These are phyloP conservation scores for Serpula lacrymans DNA, from an alignment of 768 basidiomycete genomes.

Conservation along the genomic window DNA sequence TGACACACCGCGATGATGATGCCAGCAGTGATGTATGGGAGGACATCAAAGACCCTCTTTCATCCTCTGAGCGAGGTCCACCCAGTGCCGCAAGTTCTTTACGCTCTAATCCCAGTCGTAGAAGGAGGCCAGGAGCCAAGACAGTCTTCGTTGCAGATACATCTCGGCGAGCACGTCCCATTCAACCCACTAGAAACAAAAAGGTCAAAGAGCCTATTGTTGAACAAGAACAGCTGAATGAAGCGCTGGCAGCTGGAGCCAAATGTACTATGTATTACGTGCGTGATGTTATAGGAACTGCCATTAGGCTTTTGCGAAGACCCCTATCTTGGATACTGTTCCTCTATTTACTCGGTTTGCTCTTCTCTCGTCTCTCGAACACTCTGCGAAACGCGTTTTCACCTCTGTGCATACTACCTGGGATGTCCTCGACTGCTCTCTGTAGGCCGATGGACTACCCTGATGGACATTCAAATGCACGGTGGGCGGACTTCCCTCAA, in stretches of 20 bases:
- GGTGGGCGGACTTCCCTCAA: conserved; percentile 58
- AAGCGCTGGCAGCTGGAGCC: conserved; percentile 17
- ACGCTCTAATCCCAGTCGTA: conserved; percentile 21
- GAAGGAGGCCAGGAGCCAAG: conserved; percentile 23
- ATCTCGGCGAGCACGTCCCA: conserved; percentile 13
- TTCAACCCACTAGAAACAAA: conserved; percentile 16
- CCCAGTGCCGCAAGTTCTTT: conserved; percentile 7
- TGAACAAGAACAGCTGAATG: conserved; percentile 22
- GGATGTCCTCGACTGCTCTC: conserved; percentile 44
- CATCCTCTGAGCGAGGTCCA: conserved; percentile 8
- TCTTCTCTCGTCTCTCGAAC: conserved; percentile 37
- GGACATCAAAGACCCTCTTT: conserved; percentile 24
- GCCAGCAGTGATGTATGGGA: conserved; percentile 34
- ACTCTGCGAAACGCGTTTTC: conserved; percentile 46
- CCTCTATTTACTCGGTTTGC: conserved; percentile 46
- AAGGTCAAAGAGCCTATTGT: conserved; percentile 26
- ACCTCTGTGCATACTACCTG: conserved; percentile 63
- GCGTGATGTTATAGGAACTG: conserved; percentile 44
- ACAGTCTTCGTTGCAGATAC: conserved; percentile 17
- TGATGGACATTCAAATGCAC: conserved; percentile 15
- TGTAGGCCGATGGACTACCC: conserved; percentile 32
- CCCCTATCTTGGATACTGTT: conserved; percentile 56
- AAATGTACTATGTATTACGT: conserved; percentile 36
- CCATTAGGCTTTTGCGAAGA: conserved; percentile 47
- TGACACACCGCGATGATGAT: no score